Conservation (phyloP, 306 rosid genomes). For the Gleditsia sinensis region DNA sequence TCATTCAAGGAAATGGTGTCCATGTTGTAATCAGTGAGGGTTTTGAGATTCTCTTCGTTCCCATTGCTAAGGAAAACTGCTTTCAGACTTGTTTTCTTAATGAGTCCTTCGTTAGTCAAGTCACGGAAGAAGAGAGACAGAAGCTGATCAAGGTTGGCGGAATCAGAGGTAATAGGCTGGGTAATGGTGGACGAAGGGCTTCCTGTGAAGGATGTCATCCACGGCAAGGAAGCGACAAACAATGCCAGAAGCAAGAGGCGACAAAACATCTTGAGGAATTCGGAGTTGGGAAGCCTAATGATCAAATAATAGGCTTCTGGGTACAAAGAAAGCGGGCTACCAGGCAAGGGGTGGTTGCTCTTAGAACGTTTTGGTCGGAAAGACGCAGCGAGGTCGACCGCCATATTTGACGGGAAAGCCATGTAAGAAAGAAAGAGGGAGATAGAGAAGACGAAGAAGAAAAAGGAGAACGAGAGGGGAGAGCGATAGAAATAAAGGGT, state of each 20-base stretch:
- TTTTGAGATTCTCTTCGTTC: not conserved
- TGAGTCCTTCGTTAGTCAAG: conserved; percentile 56
- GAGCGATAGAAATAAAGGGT: not conserved
- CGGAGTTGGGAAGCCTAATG: conserved; percentile 35
- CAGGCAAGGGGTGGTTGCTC: conserved; percentile 21
- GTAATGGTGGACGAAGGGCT: conserved; percentile 25
- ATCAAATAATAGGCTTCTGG: conserved; percentile 43
- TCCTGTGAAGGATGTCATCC: conserved; percentile 25
- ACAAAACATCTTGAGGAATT: conserved; percentile 33
- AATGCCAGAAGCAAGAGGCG: conserved; percentile 37
- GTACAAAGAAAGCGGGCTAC: conserved; percentile 9
- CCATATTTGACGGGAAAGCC: conserved; percentile 35
- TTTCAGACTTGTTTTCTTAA: conserved; percentile 27
- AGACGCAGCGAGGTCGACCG: conserved; percentile 33
- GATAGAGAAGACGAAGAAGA: not conserved
- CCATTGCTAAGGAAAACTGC: conserved; percentile 27
- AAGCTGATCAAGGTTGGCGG: conserved; percentile 8
- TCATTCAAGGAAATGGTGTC: conserved; percentile 35
- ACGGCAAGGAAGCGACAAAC: conserved; percentile 31
- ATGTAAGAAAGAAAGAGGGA: not conserved
- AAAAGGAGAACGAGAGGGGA: not conserved
- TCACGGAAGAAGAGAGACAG: conserved; percentile 46
- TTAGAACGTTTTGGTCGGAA: conserved; percentile 24
- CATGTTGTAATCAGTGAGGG: conserved; percentile 32
- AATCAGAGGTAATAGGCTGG: not conserved